Base-by-base conservation (phyloP, 768 basidiomycete genomes). In the Phlebiopsis flavidoalba region DNA sequence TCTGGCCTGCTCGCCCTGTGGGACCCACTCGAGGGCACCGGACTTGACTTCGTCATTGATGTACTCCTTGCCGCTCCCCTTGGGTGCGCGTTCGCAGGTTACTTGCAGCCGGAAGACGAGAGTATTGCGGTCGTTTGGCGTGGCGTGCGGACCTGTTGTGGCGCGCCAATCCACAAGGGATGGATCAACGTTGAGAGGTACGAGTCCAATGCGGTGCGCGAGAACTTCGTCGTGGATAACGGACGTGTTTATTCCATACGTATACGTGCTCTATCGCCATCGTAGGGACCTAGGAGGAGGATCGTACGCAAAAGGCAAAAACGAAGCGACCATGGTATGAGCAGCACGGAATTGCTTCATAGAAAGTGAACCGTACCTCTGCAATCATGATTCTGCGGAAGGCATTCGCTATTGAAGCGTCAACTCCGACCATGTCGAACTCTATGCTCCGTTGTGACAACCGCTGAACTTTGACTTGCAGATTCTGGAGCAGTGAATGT, bases 341-440 rank as follows among this genome's bases (percentile, higher is more conserved):
- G 8, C 8, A 17, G 8, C 12, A 43, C 17, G 40, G 2, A 12
- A 10, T 12, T 43, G 8, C 40, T 2, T 43, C 6, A 43, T 43
- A 3, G 17, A 43, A 2, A 43, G 8, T 43, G 17, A 22, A 40
- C 46, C 83, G 57, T 60, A 94, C 95, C 82, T 99, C 97, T 10
- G 96, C 90, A 51, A 98, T 91, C 71, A 98, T 80, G 58, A 97
- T 93, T 59, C 97, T 81, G 26, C 97, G 81, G 64, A 96, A 84
- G 0, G 96, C 94, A 72, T 99, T 98, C 33, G 97, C 95, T 60
- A 99, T 91, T 15, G 93, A 91, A 0, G 97, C 92, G 71, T 99
- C 96, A 31, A 98, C 89, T 5, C 96, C 95, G 59, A 98, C 83
- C 49, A 98, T 78, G 74, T 99, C 97, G 72, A 99, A 96, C 65